Percentiles rank a stretch among this genome's conserved stretches.
These are phyloP conservation scores for Boletus putidus DNA, from an alignment of 1,284 basidiomycete genomes.

Conservation along the genomic window DNA sequence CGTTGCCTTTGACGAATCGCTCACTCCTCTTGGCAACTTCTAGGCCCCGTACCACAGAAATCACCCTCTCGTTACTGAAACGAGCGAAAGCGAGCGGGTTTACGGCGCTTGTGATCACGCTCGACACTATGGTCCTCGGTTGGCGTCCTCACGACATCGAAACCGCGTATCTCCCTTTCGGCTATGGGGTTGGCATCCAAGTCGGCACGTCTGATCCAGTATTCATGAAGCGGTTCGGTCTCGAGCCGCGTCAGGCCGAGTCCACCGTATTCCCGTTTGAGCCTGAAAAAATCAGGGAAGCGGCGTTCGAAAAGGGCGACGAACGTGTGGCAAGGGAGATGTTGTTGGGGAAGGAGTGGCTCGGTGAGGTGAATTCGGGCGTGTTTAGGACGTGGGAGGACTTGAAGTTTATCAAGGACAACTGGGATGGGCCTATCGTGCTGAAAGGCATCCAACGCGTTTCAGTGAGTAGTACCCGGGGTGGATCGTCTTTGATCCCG, in stretches of 20 bases:
- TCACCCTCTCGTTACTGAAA: constrained; percentile 49
- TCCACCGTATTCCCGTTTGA: constrained; percentile 58
- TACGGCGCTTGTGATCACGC: constrained; percentile 52
- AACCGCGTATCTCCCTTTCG: constrained; percentile 39
- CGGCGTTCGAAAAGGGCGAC: constrained; percentile 46
- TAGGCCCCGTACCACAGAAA: constrained; percentile 50
- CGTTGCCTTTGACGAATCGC: neutral
- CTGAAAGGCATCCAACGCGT: constrained; percentile 70
- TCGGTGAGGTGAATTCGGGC: constrained; percentile 60
- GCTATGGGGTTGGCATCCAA: constrained; percentile 46
- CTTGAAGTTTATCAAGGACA: constrained; percentile 57
- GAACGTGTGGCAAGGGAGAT: constrained; percentile 41
- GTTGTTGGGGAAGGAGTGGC: constrained; percentile 54
- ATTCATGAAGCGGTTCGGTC: constrained; percentile 46
- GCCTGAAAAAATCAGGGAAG: constrained; percentile 43
- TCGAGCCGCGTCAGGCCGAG: constrained; percentile 35
- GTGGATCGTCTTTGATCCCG: neutral
- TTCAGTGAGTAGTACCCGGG: constrained; percentile 40
- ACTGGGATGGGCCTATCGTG: constrained; percentile 73
- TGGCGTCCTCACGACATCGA: constrained; percentile 54
- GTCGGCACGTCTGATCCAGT: constrained; percentile 53
- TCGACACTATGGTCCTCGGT: constrained; percentile 51
- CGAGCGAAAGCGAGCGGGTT: constrained; percentile 55
- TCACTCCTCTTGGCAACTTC: neutral
- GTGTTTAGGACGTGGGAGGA: constrained; percentile 66